Percentiles rank a stretch among this genome's conserved stretches.
Conservation (phyloP, 2,329 filamentous ascomycete genomes). For the Penicillium sp. region DNA sequence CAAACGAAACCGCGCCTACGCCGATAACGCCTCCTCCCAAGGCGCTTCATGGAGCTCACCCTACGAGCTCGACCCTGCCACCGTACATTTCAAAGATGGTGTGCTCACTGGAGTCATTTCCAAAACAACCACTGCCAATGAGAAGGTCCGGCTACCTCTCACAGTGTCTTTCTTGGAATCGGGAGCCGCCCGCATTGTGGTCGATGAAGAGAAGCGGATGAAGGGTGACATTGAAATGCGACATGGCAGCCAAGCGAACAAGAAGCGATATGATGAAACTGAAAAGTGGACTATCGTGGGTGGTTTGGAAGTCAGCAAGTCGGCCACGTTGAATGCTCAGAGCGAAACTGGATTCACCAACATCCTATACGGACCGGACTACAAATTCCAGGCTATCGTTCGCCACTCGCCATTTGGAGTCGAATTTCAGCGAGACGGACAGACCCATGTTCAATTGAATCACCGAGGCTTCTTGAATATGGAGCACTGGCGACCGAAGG, state of each 20-base stretch:
- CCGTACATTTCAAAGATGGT: constrained; percentile 73
- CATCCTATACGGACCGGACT: constrained; percentile 73
- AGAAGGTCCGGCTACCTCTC: constrained; percentile 75
- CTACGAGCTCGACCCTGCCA: constrained; percentile 70
- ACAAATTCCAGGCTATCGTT: constrained; percentile 78
- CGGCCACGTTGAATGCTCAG: constrained; percentile 65
- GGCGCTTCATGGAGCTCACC: constrained; percentile 72
- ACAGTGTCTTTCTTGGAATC: constrained; percentile 86
- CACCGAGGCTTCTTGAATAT: constrained; percentile 85
- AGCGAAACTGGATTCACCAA: constrained; percentile 65
- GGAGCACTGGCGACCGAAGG: constrained; percentile 91
- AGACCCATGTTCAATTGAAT: constrained; percentile 83
- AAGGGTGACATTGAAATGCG: constrained; percentile 86
- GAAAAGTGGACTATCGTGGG: constrained; percentile 84
- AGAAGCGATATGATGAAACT: constrained; percentile 92
- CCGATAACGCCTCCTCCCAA: constrained; percentile 67
- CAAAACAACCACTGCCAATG: constrained; percentile 68
- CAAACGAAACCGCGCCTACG: constrained; percentile 86
- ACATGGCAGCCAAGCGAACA: constrained; percentile 77
- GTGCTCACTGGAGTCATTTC: constrained; percentile 76
- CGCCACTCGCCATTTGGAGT: constrained; percentile 78
- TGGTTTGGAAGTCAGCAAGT: constrained; percentile 68
- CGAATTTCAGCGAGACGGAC: constrained; percentile 80
- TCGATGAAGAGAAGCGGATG: constrained; percentile 88
- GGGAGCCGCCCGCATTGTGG: constrained; percentile 77